Evolutionary conservation across 768 basidiomycete genomes (phyloP).

Genomic region (Serendipita sp.): DNA sequence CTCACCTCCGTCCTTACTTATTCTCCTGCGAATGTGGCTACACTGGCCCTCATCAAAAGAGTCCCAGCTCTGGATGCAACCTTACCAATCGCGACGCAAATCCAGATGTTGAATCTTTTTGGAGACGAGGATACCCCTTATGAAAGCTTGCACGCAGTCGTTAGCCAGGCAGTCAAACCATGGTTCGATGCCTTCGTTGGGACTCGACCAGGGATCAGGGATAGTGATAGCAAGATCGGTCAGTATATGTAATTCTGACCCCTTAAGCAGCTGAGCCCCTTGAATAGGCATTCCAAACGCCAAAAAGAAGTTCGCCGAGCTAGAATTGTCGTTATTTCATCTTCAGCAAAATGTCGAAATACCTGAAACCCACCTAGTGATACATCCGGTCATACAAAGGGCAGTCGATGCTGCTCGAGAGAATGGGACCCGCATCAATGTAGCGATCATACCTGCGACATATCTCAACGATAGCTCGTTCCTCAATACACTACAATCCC

Average conservation of each 20-base stretch:
- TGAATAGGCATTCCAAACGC: conserved; percentile 78
- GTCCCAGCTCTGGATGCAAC: conserved; percentile 64
- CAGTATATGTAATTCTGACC: conserved; percentile 9
- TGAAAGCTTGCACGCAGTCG: conserved; percentile 87
- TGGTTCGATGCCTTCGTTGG: conserved; percentile 98
- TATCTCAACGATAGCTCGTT: conserved; percentile 77
- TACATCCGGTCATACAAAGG: conserved; percentile 77
- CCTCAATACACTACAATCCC: conserved; percentile 80
- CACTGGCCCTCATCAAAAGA: conserved; percentile 91
- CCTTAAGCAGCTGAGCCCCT: conserved; percentile 6
- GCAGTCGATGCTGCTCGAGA: conserved; percentile 65
- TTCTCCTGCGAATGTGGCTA: conserved; percentile 62
- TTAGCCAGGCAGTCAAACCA: conserved; percentile 90
- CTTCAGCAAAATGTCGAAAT: conserved; percentile 99
- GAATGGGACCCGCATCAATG: conserved; percentile 47
- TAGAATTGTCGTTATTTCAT: conserved; percentile 85
- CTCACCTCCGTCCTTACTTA: conserved; percentile 64
- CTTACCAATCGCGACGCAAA: conserved; percentile 65
- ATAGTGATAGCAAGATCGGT: conserved; percentile 73
- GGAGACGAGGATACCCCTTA: conserved; percentile 83
- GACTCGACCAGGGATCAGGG: conserved; percentile 58
- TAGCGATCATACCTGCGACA: conserved; percentile 56
- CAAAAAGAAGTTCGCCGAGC: conserved; percentile 98
- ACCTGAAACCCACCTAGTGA: conserved; percentile 83
- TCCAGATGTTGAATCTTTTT: conserved; percentile 86